Percentiles rank a stretch among this genome's conserved stretches.
Evolutionary conservation across 1,284 basidiomycete species (phyloP).

Genomic region (Moesziomyces globuligerus): DNA sequence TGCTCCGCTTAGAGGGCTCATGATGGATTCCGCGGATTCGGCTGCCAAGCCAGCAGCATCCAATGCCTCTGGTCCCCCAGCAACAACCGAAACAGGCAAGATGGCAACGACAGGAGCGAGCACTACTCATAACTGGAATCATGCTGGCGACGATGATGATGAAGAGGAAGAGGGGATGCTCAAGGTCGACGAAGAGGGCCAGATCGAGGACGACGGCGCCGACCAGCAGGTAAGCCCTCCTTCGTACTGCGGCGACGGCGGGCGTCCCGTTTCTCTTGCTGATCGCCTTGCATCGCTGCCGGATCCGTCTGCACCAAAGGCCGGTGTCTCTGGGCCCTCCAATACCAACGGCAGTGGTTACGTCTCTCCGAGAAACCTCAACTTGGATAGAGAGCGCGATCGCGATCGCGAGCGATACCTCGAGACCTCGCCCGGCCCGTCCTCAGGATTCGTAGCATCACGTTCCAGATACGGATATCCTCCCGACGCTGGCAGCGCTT

Average conservation of each 20-base stretch:
- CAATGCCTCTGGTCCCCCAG: background rate
- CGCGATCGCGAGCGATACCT: conserved; percentile 31
- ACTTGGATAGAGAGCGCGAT: conserved; percentile 30
- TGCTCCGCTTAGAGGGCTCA: background rate
- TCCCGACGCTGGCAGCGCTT: conserved; percentile 18
- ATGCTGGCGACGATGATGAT: conserved; percentile 23
- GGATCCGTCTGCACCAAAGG: conserved; percentile 18
- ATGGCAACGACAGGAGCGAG: conserved; percentile 3
- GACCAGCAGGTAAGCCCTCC: conserved; percentile 35
- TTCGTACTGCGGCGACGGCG: conserved; percentile 9
- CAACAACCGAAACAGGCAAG: conserved; percentile 2
- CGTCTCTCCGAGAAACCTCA: conserved; percentile 22
- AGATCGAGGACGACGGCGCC: conserved; percentile 41
- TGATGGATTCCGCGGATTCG: conserved; percentile 13
- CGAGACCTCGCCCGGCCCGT: conserved; percentile 36
- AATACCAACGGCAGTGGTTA: conserved; percentile 18
- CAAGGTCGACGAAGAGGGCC: conserved; percentile 46
- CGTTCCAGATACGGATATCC: conserved; percentile 28
- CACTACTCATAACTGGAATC: conserved; percentile 5
- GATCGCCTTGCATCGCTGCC: conserved; percentile 31
- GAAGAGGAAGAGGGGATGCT: conserved; percentile 53
- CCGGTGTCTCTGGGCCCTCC: conserved; percentile 9
- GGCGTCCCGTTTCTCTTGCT: conserved; percentile 25
- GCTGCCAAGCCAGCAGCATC: background rate
- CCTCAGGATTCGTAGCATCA: conserved; percentile 27